Base-by-base conservation (phyloP, 371 early-diverging fungal genomes). In the Mucor plumbeus region DNA sequence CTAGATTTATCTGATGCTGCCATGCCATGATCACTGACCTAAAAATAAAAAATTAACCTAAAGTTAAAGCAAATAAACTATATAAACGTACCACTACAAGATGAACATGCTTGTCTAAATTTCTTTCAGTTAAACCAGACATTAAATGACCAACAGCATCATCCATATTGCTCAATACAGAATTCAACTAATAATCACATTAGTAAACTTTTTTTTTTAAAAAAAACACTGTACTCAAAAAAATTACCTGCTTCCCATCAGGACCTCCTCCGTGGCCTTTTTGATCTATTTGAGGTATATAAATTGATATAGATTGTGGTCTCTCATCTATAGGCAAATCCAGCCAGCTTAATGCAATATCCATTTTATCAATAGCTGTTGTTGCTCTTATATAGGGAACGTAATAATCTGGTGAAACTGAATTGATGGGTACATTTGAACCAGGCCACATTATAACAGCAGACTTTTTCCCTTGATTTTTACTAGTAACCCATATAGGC, bases 371-470 rank as follows among this genome's bases (percentile, higher is more conserved):
- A 5, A 59, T 56, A 11, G 87, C 80, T 7, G 84, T 58, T 36
- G 86, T 78, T 5, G 54, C 63, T n/a, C 79, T 58, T 34, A 84
- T 65, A 73, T 81, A 94, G 0, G 81, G 76, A 6, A 88, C 68
- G 50, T 86, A 77, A 60, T 91, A 89, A 36, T 89, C 90, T 0
- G 97, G 91, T n/a, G 74, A 63, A 5, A 77, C 61, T 4, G 73
- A 69, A 17, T 79, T 64, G 4, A 89, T 82, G 7, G 76, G 72
- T 0, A 92, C 86, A 55, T 88, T 89, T 10, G 88, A 89, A 10
- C 98, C 98, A 1, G 96, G 95, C 95, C 93, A 94, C 92, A 95
- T 92, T 70, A 89, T 82, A 50, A 92, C 82, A 36, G 86, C 95
- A 1, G 94, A 79, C 26, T 69, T 68, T 38, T 85, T 72, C 2